Percentiles rank a stretch among this genome's conserved stretches.
Conservation (phyloP, 1,284 basidiomycete genomes). For the Caloboletus inedulis region DNA sequence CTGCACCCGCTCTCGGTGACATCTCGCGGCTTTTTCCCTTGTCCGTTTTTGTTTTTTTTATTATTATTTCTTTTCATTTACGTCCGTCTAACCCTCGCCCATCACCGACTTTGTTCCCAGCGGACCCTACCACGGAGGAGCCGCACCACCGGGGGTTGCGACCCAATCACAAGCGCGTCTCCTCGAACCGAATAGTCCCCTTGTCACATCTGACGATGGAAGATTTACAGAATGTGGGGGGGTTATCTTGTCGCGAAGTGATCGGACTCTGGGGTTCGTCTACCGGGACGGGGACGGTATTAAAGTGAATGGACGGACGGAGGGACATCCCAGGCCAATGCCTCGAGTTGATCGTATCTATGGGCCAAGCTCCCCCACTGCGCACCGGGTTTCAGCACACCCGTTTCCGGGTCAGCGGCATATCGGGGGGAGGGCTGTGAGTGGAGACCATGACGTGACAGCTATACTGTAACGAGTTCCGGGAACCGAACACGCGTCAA, state of each 20-base stretch:
- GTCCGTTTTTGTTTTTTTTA: not conserved
- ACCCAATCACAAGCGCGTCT: not conserved
- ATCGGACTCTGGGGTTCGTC: slow-evolving; percentile 11
- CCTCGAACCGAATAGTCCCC: not conserved
- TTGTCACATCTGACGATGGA: not conserved
- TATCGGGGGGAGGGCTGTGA: slow-evolving; percentile 6
- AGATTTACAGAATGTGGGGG: not conserved
- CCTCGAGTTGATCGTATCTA: slow-evolving; percentile 10
- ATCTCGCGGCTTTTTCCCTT: slow-evolving; percentile 9
- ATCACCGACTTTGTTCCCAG: slow-evolving; percentile 13
- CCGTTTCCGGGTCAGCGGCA: slow-evolving; percentile 2
- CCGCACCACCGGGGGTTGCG: slow-evolving; percentile 26
- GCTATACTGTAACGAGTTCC: slow-evolving; percentile 18
- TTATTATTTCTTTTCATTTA: slow-evolving; percentile 5
- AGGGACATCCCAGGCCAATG: not conserved
- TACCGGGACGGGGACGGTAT: slow-evolving; percentile 8
- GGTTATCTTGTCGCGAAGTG: slow-evolving; percentile 1
- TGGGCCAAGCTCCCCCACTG: not conserved
- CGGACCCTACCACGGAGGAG: slow-evolving; percentile 13
- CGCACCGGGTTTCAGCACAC: not conserved
- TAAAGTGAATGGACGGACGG: slow-evolving; percentile 9
- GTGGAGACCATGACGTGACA: slow-evolving; percentile 7
- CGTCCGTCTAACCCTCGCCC: slow-evolving; percentile 18
- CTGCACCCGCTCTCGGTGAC: slow-evolving; percentile 7
- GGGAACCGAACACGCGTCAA: slow-evolving; percentile 19